These are phyloP conservation scores for Panicum miliaceum DNA, from an alignment of 176 grass and related monocot species.

Conservation along the genomic window DNA sequence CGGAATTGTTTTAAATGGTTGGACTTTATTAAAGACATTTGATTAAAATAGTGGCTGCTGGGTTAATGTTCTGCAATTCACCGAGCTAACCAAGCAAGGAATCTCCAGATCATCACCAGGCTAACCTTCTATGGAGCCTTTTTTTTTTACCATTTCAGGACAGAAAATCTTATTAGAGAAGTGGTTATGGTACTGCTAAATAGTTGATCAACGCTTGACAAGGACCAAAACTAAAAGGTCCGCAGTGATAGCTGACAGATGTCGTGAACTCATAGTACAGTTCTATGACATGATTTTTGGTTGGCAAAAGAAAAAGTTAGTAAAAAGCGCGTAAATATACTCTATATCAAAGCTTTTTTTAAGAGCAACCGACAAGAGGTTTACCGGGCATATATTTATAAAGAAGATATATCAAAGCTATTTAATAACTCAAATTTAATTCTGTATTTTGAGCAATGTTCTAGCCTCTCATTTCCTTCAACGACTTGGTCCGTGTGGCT, in stretches of 20 bases:
- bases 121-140: not conserved
- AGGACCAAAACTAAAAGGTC: not conserved
- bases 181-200: not conserved
- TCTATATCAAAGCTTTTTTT: too few species aligned
- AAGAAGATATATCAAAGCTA: not conserved
- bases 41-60: not conserved
- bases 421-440: not conserved
- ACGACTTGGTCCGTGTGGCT: not conserved
- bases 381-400: too few species aligned
- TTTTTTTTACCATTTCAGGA: not conserved
- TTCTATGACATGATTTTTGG: too few species aligned
- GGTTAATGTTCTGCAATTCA: not conserved
- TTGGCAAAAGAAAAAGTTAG: not conserved
- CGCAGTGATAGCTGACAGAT: not conserved
- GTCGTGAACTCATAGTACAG: not conserved
- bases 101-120: conserved; percentile 9
- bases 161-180: not conserved
- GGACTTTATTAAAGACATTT: not conserved
- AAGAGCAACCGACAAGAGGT: too few species aligned
- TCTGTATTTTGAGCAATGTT: not conserved
- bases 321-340: not conserved
- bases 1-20: not conserved
- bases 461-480: not conserved
- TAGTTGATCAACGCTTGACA: not conserved
- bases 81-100: not conserved